These are phyloP conservation scores for Rutstroemia sydowiana DNA, from an alignment of 2,329 filamentous ascomycete genomes.

Conservation along the genomic window DNA sequence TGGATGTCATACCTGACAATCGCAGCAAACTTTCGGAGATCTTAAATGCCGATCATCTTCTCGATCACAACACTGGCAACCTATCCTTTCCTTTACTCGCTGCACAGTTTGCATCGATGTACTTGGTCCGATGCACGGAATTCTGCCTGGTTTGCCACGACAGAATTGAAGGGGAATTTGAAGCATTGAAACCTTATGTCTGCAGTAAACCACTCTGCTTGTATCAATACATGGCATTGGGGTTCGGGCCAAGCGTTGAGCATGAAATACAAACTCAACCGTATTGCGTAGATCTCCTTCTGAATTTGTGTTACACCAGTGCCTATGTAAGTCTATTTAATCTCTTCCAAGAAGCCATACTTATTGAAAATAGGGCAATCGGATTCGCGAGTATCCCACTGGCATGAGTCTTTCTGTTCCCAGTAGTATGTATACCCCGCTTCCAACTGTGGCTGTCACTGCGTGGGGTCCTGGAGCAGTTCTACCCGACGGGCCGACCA, in stretches of 20 bases:
- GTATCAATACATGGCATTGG: slow-evolving; percentile 82
- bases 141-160: slow-evolving; percentile 83
- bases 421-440: neutral
- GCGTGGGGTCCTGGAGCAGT: neutral
- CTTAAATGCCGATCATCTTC: slow-evolving; percentile 29
- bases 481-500: neutral
- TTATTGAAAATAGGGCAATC: slow-evolving; percentile 8
- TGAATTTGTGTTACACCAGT: slow-evolving; percentile 69
- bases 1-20: slow-evolving; percentile 10
- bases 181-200: slow-evolving; percentile 70
- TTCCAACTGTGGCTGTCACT: neutral
- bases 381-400: slow-evolving; percentile 28
- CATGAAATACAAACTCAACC: slow-evolving; percentile 75
- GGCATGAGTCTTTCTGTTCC: slow-evolving; percentile 30
- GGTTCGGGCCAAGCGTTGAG: slow-evolving; percentile 78
- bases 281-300: slow-evolving; percentile 73
- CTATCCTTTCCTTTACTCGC: slow-evolving; percentile 48
- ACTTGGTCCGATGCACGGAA: slow-evolving; percentile 73
- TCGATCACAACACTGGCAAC: slow-evolving; percentile 23
- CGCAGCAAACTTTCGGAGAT: slow-evolving; percentile 17
- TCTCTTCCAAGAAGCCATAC: neutral
- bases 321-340: slow-evolving; percentile 20
- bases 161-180: slow-evolving; percentile 55
- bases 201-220: slow-evolving; percentile 70
- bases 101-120: slow-evolving; percentile 71